Conservation (phyloP, 2,329 filamentous ascomycete species). For the Myriosclerotinia duriaeana region DNA sequence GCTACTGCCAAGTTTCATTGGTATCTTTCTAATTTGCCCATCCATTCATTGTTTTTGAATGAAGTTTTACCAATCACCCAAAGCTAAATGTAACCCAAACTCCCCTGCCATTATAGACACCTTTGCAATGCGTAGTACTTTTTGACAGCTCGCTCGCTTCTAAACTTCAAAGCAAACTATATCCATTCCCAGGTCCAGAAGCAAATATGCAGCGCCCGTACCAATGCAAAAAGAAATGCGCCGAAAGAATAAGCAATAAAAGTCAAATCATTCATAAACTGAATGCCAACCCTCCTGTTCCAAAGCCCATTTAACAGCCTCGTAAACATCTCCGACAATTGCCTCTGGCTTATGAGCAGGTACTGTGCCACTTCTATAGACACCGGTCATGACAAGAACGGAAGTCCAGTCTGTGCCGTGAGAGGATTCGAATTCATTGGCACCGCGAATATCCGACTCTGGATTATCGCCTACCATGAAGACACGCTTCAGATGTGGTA, state of each 20-base stretch:
- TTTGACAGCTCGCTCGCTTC: conserved; percentile 3
- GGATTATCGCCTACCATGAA: conserved; percentile 96
- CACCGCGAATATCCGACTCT: conserved; percentile 85
- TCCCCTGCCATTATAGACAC: neutral
- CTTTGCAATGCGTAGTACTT: neutral
- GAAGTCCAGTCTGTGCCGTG: conserved; percentile 73
- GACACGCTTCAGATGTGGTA: conserved; percentile 63
- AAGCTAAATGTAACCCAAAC: conserved; percentile 4
- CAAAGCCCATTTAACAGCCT: conserved; percentile 76
- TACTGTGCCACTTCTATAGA: conserved; percentile 58
- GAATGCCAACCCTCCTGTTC: conserved; percentile 44
- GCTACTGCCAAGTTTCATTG: neutral
- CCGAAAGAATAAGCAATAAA: neutral
- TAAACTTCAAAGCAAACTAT: neutral
- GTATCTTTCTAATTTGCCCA: conserved; percentile 5
- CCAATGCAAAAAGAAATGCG: neutral
- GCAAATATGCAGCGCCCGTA: neutral
- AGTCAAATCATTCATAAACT: neutral
- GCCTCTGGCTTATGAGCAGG: conserved; percentile 62
- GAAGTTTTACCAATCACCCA: neutral
- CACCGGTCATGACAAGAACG: conserved; percentile 76
- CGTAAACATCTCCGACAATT: conserved; percentile 71
- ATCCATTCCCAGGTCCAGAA: neutral
- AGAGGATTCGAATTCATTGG: conserved; percentile 69
- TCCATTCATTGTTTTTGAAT: neutral